These are phyloP conservation scores for Rhodomyrtus psidioides DNA, from an alignment of 441 rosid genomes.

Conservation along the genomic window DNA sequence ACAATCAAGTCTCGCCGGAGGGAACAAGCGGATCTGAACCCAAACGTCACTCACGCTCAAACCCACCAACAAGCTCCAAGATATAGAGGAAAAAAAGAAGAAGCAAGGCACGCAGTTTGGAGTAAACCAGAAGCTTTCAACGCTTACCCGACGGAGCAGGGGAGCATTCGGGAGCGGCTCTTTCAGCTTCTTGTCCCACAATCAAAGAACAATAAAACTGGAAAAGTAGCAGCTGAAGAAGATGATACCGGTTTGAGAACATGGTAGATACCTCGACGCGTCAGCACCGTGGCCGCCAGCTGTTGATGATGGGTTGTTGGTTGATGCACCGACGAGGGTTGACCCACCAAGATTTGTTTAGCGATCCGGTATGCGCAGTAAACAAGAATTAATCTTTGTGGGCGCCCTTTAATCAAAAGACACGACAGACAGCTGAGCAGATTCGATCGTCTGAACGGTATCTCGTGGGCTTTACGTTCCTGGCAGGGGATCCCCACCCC, in stretches of 20 bases:
- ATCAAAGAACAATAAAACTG: background rate
- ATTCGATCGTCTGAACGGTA: background rate
- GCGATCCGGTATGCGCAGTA: background rate
- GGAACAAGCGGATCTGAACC: background rate
- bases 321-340: background rate
- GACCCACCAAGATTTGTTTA: background rate
- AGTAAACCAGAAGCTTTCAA: background rate
- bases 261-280: background rate
- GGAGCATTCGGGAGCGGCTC: background rate
- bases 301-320: background rate
- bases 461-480: background rate
- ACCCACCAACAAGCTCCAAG: background rate
- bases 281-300: background rate
- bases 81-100: background rate
- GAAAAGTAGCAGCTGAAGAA: background rate
- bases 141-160: background rate
- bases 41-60: background rate
- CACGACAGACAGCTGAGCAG: background rate
- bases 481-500: too few relatives aligned
- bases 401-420: background rate
- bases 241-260: background rate
- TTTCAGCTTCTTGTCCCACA: background rate
- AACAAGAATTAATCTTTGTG: background rate
- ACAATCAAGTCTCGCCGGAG: background rate
- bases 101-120: background rate